Evolutionary conservation across 306 rosid species (phyloP).

Genomic region (Morella rubra): DNA sequence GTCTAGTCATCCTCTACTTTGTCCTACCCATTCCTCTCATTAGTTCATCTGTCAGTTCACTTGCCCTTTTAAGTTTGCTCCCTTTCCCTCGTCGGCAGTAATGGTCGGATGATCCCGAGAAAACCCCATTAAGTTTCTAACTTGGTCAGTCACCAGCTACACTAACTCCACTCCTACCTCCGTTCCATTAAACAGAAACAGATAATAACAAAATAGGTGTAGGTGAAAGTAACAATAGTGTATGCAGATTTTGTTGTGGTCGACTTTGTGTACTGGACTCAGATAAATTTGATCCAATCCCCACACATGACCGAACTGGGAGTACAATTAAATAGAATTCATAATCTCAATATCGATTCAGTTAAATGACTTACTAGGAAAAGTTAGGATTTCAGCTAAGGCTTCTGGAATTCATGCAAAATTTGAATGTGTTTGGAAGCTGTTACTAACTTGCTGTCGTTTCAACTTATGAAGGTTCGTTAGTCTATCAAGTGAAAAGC

Average conservation of each 20-base stretch:
- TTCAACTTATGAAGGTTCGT: background rate
- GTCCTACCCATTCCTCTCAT: background rate
- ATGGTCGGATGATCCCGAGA: background rate
- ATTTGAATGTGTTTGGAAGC: background rate
- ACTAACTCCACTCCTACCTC: background rate
- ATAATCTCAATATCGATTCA: too few relatives aligned
- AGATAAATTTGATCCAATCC: too few relatives aligned
- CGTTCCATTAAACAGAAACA: too few relatives aligned
- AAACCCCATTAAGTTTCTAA: background rate
- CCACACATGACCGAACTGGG: too few relatives aligned
- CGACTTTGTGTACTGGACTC: too few relatives aligned
- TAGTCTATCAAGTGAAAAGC: slow-evolving; percentile 3
- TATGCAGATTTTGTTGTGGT: too few relatives aligned
- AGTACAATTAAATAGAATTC: too few relatives aligned
- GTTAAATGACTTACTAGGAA: too few relatives aligned
- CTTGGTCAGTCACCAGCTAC: background rate
- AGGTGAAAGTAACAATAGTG: too few relatives aligned
- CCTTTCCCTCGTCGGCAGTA: background rate
- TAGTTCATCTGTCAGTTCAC: background rate
- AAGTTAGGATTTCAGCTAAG: too few relatives aligned
- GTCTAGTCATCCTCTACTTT: background rate
- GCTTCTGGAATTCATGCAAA: too few relatives aligned
- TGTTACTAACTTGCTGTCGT: background rate
- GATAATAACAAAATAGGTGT: too few relatives aligned
- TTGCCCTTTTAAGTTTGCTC: background rate